Conservation (phyloP, 805 yeast genomes). For the Wickerhamiella slavikovae region DNA sequence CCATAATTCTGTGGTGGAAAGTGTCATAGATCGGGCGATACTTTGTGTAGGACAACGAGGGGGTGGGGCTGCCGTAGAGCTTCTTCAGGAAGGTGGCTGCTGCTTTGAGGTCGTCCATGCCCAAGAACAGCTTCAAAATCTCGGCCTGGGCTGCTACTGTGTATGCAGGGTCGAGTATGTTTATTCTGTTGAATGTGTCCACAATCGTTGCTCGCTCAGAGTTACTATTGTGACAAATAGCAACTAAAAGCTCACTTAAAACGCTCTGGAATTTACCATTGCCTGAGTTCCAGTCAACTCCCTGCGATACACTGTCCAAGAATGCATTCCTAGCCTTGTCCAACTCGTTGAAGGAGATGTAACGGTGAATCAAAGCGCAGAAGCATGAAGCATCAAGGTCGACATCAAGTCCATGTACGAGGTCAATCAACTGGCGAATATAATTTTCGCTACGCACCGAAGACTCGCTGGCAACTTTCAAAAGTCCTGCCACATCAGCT, state of each 20-base stretch:
- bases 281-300: constrained; percentile 26
- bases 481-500: constrained; percentile 11
- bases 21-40: constrained; percentile 23
- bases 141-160: constrained; percentile 22
- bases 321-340: constrained; percentile 19
- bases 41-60: constrained; percentile 11
- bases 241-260: constrained; percentile 15
- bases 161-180: constrained; percentile 18
- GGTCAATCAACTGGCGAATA: constrained; percentile 10
- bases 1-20: constrained; percentile 25
- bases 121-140: constrained; percentile 20
- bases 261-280: constrained; percentile 9
- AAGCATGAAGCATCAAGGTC: constrained; percentile 21
- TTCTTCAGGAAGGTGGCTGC: constrained; percentile 23
- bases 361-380: constrained; percentile 19
- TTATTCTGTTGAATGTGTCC: constrained; percentile 23
- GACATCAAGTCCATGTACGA: constrained; percentile 17
- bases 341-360: constrained; percentile 14
- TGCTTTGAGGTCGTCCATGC: constrained; percentile 21
- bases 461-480: constrained; percentile 12
- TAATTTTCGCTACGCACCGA: constrained; percentile 12
- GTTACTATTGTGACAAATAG: constrained; percentile 13
- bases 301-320: constrained; percentile 19
- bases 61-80: constrained; percentile 21
- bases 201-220: constrained; percentile 14